These are phyloP conservation scores for Adiantum capillusveneris DNA, from an alignment of 75 land plant species.

Conservation along the genomic window DNA sequence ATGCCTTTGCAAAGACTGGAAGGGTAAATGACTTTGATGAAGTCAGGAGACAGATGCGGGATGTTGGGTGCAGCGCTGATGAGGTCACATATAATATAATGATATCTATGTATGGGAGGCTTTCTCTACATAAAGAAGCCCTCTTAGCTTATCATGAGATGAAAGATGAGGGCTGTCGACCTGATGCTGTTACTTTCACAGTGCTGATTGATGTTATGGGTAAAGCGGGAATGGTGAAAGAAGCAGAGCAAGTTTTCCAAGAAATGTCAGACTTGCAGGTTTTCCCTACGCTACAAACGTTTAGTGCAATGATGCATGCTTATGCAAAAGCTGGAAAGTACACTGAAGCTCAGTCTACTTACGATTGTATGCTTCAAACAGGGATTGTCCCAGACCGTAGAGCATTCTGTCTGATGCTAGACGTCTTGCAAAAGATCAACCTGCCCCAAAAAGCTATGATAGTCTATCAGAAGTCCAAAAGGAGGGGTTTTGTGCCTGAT, in stretches of 20 bases:
- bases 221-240: slow-evolving; percentile 47
- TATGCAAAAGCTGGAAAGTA: slow-evolving; percentile 77
- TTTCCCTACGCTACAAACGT: slow-evolving; percentile 56
- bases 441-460: slow-evolving; percentile 41
- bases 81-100: slow-evolving; percentile 67
- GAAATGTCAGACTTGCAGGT: slow-evolving; percentile 61
- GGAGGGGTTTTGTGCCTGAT: slow-evolving; percentile 56
- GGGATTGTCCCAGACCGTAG: slow-evolving; percentile 66
- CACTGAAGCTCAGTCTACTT: slow-evolving; percentile 53
- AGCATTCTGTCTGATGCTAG: slow-evolving; percentile 68
- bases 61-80: slow-evolving; percentile 50
- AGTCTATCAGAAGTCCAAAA: slow-evolving; percentile 40
- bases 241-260: slow-evolving; percentile 60
- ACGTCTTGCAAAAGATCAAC: slow-evolving; percentile 45
- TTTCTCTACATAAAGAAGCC: slow-evolving; percentile 54
- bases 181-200: slow-evolving; percentile 83
- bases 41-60: slow-evolving; percentile 46
- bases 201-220: slow-evolving; percentile 76
- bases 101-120: slow-evolving; percentile 78
- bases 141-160: slow-evolving; percentile 55
- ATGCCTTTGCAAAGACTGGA: slow-evolving; percentile 69
- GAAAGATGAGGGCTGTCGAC: slow-evolving; percentile 48
- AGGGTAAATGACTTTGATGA: slow-evolving; percentile 45
- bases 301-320: slow-evolving; percentile 83
- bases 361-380: slow-evolving; percentile 46